Percentiles rank a stretch among this genome's conserved stretches.
phyloP scores from a whole-genome alignment of 805 yeast genomes.

The Ogataea glucozyma region DNA sequence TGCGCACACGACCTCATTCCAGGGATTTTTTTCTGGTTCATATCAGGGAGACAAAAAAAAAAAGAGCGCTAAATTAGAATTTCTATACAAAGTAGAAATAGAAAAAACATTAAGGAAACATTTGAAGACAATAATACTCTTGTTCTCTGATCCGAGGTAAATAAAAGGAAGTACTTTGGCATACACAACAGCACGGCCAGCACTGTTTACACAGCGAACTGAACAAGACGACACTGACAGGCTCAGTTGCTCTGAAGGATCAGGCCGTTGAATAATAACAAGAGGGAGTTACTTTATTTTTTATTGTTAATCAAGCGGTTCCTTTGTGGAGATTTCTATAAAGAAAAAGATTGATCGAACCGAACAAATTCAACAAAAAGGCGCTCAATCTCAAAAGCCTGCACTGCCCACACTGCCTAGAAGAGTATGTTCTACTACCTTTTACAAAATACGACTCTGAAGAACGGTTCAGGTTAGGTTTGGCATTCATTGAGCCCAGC shows the following conservation, averaged over 20 bases:
- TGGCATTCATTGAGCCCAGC: background rate
- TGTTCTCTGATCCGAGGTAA: constrained; percentile 2
- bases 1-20: constrained; percentile 1
- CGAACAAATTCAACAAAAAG: background rate
- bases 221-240: constrained; percentile 1
- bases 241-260: background rate
- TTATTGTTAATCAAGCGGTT: constrained; percentile 3
- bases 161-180: background rate
- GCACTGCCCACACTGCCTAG: background rate
- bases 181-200: background rate
- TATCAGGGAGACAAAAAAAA: background rate
- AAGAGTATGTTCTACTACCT: constrained; percentile 4
- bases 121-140: background rate
- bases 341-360: constrained; percentile 1
- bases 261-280: background rate
- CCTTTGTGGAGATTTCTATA: constrained; percentile 4
- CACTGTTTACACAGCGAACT: background rate
- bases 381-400: background rate
- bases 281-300: background rate
- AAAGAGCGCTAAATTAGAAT: constrained; percentile 1
- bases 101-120: constrained; percentile 6
- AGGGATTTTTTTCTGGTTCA: background rate
- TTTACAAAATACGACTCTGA: background rate
- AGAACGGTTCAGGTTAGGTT: background rate
- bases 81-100: background rate